A percentile compares a stretch with the other conserved stretches of the same genome.
Evolutionary conservation across 169 alveolate species (phyloP).

Genomic region (Plasmodium gonderi): DNA sequence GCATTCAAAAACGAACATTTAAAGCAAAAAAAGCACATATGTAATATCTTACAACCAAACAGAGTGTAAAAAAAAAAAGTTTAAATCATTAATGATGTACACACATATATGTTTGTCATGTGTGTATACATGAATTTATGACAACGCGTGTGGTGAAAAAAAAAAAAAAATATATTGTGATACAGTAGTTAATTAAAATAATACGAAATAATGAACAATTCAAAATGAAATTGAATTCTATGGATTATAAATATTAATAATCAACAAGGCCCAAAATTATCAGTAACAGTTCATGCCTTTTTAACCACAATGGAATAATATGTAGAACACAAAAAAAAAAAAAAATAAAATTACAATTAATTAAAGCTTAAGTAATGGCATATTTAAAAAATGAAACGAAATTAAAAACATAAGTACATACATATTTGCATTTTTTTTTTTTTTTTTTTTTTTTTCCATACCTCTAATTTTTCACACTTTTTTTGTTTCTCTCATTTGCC

Average conservation of each 20-base stretch:
- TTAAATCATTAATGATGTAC: background rate
- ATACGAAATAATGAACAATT: too few species aligned
- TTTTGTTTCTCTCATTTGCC: slow-evolving; percentile 9
- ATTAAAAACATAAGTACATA: background rate
- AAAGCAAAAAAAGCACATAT: slow-evolving; percentile 63
- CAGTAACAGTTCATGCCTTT: background rate
- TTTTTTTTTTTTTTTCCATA: background rate
- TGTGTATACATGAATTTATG: background rate
- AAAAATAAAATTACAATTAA: background rate
- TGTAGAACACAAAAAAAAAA: background rate
- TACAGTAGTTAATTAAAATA: too few species aligned
- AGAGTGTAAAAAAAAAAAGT: background rate
- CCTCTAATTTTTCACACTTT: background rate
- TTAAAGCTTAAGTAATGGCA: background rate
- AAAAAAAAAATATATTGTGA: too few species aligned
- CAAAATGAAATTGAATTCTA: background rate
- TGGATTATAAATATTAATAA: background rate
- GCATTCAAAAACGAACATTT: slow-evolving; percentile 66
- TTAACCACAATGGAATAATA: background rate
- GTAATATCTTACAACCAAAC: slow-evolving; percentile 26
- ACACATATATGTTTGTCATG: background rate
- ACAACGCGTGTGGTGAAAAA: background rate
- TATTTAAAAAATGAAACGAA: background rate
- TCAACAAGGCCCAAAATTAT: background rate
- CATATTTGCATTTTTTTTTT: background rate